Evolutionary conservation across 164 flowering plant species (phyloP), one percentile per base, ranked within the genome.

Genomic region (Santalum album): DNA sequence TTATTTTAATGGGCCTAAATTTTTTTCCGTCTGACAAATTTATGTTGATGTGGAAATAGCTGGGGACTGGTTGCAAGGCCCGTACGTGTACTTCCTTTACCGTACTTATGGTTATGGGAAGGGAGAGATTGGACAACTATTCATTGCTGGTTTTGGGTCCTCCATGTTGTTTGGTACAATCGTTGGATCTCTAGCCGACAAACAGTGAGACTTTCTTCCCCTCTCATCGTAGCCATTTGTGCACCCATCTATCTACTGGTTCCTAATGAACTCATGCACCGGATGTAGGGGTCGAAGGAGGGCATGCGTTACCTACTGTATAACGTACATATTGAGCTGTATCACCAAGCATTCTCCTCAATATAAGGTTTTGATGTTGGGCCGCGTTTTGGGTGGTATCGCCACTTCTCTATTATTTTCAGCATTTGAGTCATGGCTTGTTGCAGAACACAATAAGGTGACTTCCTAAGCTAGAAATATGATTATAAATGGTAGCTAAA

Each of bases 371-470:
- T 66, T 94, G 70, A 90, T 94, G 96, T 9, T 94, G 61, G 99
- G 99, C 10, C 96, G 99, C 53, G 58, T 94, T 44, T 75, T 94
- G 69, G 99, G 99, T 67, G 99, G 99, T 44, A 80, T 94, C 49
- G 90, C 99, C 36, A 94, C 99, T 40, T 90, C 99, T 60, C 95
- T 94, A 17, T 65, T 94, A 18, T 94, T 90, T 65, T 94, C 99
- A 38, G 78, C 99, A 26, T 94, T 94, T 69, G 99, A 94, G 66
- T 94, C 99, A 19, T 94, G 99, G 99, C 86, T 94, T 57, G 96
- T 94, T 68, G 99, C 99, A 18, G 99, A 94, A 56, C 99, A 94
- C 78, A 75, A 75, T 65, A 94, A 94, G 96, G 99, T 88, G 58
- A 72, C n/a, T n/a, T n/a, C n/a, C n/a, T n/a, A n/a, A n/a, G n/a